These are phyloP conservation scores for Schizothecium vesticola DNA, from an alignment of 495 filamentous ascomycete genomes.

Conservation along the genomic window DNA sequence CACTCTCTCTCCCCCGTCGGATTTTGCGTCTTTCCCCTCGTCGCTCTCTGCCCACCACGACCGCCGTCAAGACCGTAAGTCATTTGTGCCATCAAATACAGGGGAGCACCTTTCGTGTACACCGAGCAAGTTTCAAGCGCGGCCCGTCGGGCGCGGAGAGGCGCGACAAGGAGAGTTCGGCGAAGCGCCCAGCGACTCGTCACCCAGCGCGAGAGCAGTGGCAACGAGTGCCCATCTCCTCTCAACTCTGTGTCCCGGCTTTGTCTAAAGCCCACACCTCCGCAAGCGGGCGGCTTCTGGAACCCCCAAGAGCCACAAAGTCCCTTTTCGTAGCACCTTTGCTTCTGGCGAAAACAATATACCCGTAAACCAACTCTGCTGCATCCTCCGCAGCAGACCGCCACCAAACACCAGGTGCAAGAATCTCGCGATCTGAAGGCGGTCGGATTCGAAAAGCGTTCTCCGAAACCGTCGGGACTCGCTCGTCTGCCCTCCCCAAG, in stretches of 20 bases:
- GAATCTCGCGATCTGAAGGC: neutral
- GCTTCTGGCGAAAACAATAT: neutral
- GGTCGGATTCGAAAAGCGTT: neutral
- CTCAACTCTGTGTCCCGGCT: neutral
- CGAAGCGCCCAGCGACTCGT: neutral
- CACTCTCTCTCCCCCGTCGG: neutral
- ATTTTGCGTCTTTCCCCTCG: neutral
- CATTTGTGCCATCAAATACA: neutral
- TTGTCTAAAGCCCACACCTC: neutral
- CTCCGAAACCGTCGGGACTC: neutral
- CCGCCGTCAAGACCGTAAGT: neutral
- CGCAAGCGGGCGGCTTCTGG: neutral
- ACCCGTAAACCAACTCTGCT: neutral
- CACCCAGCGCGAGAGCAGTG: neutral
- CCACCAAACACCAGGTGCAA: neutral
- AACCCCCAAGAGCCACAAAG: neutral
- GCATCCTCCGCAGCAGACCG: neutral
- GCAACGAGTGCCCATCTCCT: neutral
- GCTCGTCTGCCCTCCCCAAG: neutral
- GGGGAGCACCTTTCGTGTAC: neutral
- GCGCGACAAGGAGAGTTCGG: neutral
- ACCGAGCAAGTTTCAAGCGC: neutral
- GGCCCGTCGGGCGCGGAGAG: neutral
- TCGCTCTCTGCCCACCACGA: neutral
- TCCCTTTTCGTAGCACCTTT: neutral